A percentile compares a stretch with the other conserved stretches of the same genome.
Conservation (phyloP, 139 green algal species). For the Micromonas commoda region DNA sequence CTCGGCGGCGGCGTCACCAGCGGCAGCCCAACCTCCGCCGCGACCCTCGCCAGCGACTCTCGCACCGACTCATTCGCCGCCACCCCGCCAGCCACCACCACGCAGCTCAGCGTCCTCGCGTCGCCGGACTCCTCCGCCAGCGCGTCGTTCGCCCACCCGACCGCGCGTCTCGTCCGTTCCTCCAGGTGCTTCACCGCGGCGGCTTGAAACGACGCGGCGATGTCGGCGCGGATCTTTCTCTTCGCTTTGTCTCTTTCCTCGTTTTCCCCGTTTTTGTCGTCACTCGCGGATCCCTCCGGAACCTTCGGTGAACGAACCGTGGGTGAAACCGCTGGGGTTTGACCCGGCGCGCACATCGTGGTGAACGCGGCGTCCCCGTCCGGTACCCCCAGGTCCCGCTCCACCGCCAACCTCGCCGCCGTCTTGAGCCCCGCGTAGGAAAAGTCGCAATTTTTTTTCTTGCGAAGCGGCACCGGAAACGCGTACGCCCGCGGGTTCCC, state of each 20-base stretch:
- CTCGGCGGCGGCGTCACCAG: conserved; percentile 70
- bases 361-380: not conserved
- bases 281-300: conserved; percentile 2
- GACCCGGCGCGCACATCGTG: not conserved
- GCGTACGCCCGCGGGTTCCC: conserved; percentile 33
- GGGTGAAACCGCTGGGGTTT: too few relatives aligned
- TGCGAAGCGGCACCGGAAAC: conserved; percentile 70
- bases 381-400: conserved; percentile 19
- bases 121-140: too few relatives aligned
- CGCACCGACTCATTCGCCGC: conserved; percentile 78
- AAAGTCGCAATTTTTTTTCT: conserved; percentile 78
- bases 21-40: conserved; percentile 43
- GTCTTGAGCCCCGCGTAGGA: conserved; percentile 96
- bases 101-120: conserved; percentile 24
- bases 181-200: conserved; percentile 79
- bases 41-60: conserved; percentile 46
- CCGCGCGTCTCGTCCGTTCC: conserved; percentile 51
- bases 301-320: conserved; percentile 13
- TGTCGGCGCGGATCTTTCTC: conserved; percentile 56
- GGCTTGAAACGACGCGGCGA: conserved; percentile 86
- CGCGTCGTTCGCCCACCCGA: conserved; percentile 7
- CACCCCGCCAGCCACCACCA: conserved; percentile 92
- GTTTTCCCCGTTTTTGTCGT: conserved; percentile 1
- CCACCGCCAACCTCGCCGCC: conserved; percentile 40
- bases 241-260: not conserved